Evolutionary conservation across 176 grass and related monocot species (phyloP).

Genomic region (Tillandsia leiboldiana): DNA sequence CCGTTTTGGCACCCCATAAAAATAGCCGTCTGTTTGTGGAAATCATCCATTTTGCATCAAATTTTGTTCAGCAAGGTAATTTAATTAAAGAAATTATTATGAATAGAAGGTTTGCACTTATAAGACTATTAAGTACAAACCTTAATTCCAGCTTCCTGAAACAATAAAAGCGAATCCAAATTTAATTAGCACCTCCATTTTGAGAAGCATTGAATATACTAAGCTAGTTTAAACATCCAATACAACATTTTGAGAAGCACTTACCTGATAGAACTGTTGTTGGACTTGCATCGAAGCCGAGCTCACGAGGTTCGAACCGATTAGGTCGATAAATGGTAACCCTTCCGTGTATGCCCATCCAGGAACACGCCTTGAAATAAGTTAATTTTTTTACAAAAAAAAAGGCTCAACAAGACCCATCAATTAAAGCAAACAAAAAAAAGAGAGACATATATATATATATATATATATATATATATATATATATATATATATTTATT

Average conservation of each 20-base stretch:
- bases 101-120: neutral
- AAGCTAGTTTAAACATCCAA: neutral
- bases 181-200: neutral
- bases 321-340: constrained; percentile 40
- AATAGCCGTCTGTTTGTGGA: constrained; percentile 39
- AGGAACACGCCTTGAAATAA: constrained; percentile 40
- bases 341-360: constrained; percentile 62
- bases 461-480: neutral
- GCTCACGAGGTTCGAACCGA: constrained; percentile 30
- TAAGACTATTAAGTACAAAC: constrained; percentile 23
- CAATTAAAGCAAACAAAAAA: neutral
- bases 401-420: neutral
- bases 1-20: constrained; percentile 68
- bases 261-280: constrained; percentile 70
- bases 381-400: neutral
- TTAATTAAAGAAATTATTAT: constrained; percentile 9
- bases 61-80: neutral
- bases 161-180: neutral
- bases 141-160: constrained; percentile 76
- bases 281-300: constrained; percentile 47
- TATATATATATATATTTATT: neutral
- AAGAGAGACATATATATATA: neutral
- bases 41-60: neutral
- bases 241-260: neutral
- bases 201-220: neutral